Conservation (phyloP, 2,329 filamentous ascomycete species). For the Cordyceps militaris region DNA sequence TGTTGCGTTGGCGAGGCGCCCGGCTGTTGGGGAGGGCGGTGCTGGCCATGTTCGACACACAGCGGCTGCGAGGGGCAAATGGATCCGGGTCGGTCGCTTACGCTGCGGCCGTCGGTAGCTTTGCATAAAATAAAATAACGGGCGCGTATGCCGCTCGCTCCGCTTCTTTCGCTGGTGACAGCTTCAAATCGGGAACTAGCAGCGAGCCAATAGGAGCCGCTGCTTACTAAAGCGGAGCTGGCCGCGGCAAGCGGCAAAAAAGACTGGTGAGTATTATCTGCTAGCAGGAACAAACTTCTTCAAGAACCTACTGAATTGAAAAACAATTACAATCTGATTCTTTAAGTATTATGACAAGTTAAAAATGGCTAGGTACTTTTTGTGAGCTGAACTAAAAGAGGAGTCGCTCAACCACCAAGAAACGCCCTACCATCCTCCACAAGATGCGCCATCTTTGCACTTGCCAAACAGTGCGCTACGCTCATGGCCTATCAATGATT, state of each 20-base stretch:
- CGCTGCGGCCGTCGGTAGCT: not conserved
- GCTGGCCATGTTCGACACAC: not conserved
- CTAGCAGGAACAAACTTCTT: too few relatives aligned
- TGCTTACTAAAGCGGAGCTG: not conserved
- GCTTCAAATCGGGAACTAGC: not conserved
- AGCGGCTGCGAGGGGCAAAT: not conserved
- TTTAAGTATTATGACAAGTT: too few relatives aligned
- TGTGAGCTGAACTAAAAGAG: too few relatives aligned
- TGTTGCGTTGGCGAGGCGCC: not conserved
- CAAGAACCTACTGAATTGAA: too few relatives aligned
- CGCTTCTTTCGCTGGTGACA: not conserved
- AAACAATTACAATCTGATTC: too few relatives aligned
- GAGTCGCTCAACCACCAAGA: too few relatives aligned
- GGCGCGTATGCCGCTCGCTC: not conserved
- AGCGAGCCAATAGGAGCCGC: slow-evolving; percentile 1
- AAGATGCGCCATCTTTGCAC: too few relatives aligned
- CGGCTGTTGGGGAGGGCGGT: not conserved
- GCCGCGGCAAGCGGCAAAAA: not conserved
- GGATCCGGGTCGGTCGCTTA: not conserved
- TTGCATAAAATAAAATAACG: not conserved
- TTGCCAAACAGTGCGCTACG: too few relatives aligned
- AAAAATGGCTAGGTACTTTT: too few relatives aligned
- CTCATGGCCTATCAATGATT: too few relatives aligned
- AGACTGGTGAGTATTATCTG: too few relatives aligned
- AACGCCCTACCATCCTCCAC: too few relatives aligned